phyloP scores from a whole-genome alignment of 2,329 filamentous ascomycete species.

The Exophiala aquamarina region DNA sequence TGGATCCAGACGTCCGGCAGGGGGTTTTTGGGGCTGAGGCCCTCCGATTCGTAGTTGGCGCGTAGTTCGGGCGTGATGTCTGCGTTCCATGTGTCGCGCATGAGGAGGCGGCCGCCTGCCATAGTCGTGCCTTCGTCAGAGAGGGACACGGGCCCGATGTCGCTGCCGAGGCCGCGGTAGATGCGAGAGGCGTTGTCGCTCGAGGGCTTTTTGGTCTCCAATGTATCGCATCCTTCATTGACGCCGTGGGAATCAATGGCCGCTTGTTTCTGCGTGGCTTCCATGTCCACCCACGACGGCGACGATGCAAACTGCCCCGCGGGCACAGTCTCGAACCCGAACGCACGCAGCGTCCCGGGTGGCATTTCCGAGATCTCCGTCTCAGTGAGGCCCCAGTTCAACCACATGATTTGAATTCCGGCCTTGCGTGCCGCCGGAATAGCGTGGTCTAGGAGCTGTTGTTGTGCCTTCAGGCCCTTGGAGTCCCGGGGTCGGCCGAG shows the following conservation, averaged over 20 bases:
- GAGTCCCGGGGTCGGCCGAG: constrained; percentile 44
- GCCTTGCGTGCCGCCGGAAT: constrained; percentile 50
- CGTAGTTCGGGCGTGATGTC: constrained; percentile 51
- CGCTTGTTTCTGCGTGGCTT: constrained; percentile 18
- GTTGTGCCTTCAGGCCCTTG: constrained; percentile 42
- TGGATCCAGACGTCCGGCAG: constrained; percentile 52
- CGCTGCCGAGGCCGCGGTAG: constrained; percentile 47
- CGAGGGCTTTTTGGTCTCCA: constrained; percentile 24
- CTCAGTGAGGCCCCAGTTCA: constrained; percentile 60
- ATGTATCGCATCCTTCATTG: constrained; percentile 24
- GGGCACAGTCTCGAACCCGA: constrained; percentile 43
- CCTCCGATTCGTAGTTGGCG: constrained; percentile 34
- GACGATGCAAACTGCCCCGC: constrained; percentile 19
- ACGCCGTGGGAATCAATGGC: constrained; percentile 29
- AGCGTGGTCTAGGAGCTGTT: constrained; percentile 43
- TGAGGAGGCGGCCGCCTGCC: constrained; percentile 42
- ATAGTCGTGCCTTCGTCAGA: constrained; percentile 23
- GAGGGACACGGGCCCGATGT: constrained; percentile 44
- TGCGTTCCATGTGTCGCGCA: constrained; percentile 59
- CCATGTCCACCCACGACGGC: constrained; percentile 6
- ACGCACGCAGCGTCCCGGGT: constrained; percentile 49
- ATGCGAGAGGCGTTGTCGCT: constrained; percentile 28
- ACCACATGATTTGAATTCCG: constrained; percentile 54
- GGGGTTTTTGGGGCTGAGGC: constrained; percentile 12
- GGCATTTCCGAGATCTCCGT: constrained; percentile 52